These are phyloP conservation scores for Cyberlindnera mycetangii DNA, from an alignment of 805 yeast species.

Conservation along the genomic window DNA sequence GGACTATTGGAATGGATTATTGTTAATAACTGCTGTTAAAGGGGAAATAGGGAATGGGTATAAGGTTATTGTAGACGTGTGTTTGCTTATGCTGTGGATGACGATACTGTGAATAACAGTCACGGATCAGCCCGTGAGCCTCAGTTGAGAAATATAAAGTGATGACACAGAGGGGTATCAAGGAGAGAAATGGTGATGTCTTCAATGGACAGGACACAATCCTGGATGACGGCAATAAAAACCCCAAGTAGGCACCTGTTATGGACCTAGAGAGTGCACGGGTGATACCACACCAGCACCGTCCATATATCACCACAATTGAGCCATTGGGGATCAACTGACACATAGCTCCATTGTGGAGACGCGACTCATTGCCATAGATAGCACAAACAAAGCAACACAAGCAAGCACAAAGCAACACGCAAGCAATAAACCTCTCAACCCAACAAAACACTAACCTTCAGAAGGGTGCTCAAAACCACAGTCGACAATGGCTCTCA, in stretches of 20 bases:
- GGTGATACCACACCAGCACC: no score
- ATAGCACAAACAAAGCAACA: background rate
- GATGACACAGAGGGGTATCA: no score
- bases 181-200: no score
- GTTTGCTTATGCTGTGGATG: background rate
- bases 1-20: slow-evolving; percentile 50
- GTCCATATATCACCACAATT: no score
- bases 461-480: slow-evolving; percentile 99
- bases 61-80: background rate
- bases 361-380: background rate
- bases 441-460: slow-evolving; percentile 59
- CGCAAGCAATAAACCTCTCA: background rate
- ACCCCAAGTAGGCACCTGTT: no score
- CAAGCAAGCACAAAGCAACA: background rate
- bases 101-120: no score
- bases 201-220: no score
- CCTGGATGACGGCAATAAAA: no score
- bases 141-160: no score
- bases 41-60: background rate
- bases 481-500: slow-evolving; percentile 97
- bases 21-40: slow-evolving; percentile 11
- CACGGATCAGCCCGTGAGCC: no score
- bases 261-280: no score
- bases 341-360: background rate
- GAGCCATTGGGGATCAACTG: background rate